These are phyloP conservation scores for Fomitopsis schrenkii DNA, from an alignment of 1,284 basidiomycete species.

Conservation along the genomic window DNA sequence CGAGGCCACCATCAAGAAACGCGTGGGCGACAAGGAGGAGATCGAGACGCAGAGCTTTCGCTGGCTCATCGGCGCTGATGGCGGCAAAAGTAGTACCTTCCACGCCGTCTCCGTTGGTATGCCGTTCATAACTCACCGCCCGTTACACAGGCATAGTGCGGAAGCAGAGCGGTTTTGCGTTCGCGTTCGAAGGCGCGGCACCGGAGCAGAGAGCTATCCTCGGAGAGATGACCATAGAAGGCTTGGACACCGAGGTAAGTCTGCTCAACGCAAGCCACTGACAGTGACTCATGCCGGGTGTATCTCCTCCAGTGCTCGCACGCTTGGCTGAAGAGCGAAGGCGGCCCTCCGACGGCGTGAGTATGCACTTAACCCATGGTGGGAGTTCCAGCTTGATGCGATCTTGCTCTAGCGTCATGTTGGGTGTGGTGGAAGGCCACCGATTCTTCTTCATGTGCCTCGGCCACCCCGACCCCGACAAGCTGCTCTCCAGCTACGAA, in stretches of 20 bases:
- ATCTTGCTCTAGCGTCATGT: too few species aligned
- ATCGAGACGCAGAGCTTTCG: constrained; percentile 9
- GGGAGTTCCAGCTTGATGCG: too few species aligned
- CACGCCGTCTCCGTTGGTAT: too few species aligned
- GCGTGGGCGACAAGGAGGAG: constrained; percentile 1
- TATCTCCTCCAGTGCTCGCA: background rate
- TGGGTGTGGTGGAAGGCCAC: too few species aligned
- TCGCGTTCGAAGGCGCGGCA: constrained; percentile 31
- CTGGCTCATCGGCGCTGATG: constrained; percentile 33
- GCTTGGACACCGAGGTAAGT: constrained; percentile 19
- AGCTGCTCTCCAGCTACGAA: background rate
- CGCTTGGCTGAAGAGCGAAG: background rate
- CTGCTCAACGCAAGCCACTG: background rate
- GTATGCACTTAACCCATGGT: too few species aligned
- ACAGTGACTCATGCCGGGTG: background rate
- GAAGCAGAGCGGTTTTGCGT: constrained; percentile 25
- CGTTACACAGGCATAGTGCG: constrained; percentile 22
- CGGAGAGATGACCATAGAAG: constrained; percentile 28
- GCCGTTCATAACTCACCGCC: background rate
- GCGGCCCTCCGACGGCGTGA: too few species aligned
- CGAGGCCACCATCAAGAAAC: constrained; percentile 9
- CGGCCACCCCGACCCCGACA: too few species aligned
- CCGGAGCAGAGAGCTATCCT: constrained; percentile 19
- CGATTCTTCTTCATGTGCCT: too few species aligned
- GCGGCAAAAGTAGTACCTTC: constrained; percentile 29